A percentile compares a stretch with the other conserved stretches of the same genome.
Evolutionary conservation across 768 basidiomycete species (phyloP).

Genomic region (Pleurotus tuoliensis): DNA sequence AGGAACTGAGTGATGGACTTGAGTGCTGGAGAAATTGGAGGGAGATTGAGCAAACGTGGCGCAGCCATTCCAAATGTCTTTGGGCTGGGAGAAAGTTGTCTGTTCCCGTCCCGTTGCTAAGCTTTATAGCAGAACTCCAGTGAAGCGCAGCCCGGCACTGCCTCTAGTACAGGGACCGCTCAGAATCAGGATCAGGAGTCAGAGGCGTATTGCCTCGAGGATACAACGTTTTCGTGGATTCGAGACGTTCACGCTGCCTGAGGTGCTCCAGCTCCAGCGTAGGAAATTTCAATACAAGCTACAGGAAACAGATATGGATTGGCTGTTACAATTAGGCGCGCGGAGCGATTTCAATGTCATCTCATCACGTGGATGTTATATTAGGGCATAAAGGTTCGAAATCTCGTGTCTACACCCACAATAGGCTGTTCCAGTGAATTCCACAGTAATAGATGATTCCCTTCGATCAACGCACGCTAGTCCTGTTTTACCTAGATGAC

Average conservation of each 20-base stretch:
- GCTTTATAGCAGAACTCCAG: no score
- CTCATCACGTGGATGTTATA: not conserved
- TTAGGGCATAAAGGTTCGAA: not conserved
- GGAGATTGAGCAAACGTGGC: constrained; percentile 44
- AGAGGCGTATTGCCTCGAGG: not conserved
- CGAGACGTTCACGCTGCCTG: not conserved
- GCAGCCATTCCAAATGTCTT: constrained; percentile 23
- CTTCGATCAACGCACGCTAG: no score
- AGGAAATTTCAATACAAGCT: not conserved
- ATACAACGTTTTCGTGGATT: not conserved
- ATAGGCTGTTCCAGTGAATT: not conserved
- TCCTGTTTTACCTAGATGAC: no score
- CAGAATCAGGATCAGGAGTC: not conserved
- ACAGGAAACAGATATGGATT: not conserved
- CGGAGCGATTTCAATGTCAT: not conserved
- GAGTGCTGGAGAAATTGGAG: constrained; percentile 56
- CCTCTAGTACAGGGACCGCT: no score
- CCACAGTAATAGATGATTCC: not conserved
- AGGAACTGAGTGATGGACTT: constrained; percentile 75
- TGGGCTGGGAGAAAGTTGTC: not conserved
- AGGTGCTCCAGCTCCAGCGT: not conserved
- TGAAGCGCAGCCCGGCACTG: no score
- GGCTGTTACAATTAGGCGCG: not conserved
- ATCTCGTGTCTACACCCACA: not conserved
- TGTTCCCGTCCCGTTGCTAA: no score